phyloP scores from a whole-genome alignment of 169 alveolate genomes.

The Theileria parva region DNA sequence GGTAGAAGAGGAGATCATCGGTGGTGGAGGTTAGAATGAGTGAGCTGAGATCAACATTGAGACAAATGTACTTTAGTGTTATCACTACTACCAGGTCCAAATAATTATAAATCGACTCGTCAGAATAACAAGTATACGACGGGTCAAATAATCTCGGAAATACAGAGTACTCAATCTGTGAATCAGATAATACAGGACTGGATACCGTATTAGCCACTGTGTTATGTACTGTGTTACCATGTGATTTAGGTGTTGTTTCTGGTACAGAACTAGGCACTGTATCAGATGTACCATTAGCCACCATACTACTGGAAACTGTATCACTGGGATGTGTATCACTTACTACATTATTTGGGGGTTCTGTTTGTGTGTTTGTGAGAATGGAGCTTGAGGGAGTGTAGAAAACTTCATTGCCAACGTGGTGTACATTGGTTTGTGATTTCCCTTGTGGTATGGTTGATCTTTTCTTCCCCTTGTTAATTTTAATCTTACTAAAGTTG shows the following conservation, averaged over 20 bases:
- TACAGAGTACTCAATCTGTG: neutral
- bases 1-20: constrained; percentile 34
- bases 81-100: constrained; percentile 51
- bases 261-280: too few species aligned
- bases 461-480: too few species aligned
- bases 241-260: too few species aligned
- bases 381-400: neutral
- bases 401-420: neutral
- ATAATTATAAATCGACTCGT: constrained; percentile 60
- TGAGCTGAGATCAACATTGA: constrained; percentile 39
- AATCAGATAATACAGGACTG: too few species aligned
- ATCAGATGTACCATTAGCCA: too few species aligned
- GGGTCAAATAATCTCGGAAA: constrained; percentile 58
- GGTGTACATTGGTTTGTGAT: neutral
- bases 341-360: too few species aligned
- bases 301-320: too few species aligned
- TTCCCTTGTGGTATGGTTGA: neutral
- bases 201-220: neutral
- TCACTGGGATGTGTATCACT: too few species aligned
- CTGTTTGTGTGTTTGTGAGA: too few species aligned
- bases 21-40: constrained; percentile 28
- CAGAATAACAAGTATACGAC: constrained; percentile 38
- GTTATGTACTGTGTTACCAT: neutral
- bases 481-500: too few species aligned
- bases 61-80: constrained; percentile 61